These are phyloP conservation scores for Ajuga reptans DNA, from an alignment of 305 asterid genomes.

Conservation along the genomic window DNA sequence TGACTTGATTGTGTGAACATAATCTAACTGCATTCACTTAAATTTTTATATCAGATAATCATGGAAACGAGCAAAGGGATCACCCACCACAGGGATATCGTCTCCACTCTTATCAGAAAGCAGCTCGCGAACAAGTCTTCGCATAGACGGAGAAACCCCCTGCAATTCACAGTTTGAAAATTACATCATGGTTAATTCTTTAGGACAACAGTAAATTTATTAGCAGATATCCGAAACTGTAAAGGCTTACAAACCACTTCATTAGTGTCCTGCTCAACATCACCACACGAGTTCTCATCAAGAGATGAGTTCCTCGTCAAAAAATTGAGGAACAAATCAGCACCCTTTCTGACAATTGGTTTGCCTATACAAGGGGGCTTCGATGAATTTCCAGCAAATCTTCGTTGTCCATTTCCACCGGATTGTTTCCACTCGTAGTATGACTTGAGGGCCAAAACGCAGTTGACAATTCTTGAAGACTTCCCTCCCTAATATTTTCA, in stretches of 20 bases:
- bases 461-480: conserved; percentile 54
- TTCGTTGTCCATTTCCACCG: conserved; percentile 54
- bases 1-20: not conserved
- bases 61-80: not conserved
- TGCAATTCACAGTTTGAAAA: conserved; percentile 28
- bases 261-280: conserved; percentile 24
- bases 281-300: conserved; percentile 28
- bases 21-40: not conserved
- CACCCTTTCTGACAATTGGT: conserved; percentile 34
- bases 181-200: not conserved
- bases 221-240: not conserved
- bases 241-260: conserved; percentile 41
- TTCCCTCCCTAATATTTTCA: conserved; percentile 57
- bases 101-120: conserved; percentile 55
- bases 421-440: conserved; percentile 63
- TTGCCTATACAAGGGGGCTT: conserved; percentile 36
- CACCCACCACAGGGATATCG: conserved; percentile 68
- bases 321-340: conserved; percentile 47
- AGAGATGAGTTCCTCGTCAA: conserved; percentile 43
- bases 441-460: conserved; percentile 61
- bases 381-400: conserved; percentile 38
- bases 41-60: not conserved
- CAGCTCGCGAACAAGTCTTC: conserved; percentile 41
- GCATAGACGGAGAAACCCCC: conserved; percentile 42
- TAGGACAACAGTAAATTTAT: not conserved